Conservation (phyloP, 805 yeast species). For the Trichomonascus vanleenenianus region DNA sequence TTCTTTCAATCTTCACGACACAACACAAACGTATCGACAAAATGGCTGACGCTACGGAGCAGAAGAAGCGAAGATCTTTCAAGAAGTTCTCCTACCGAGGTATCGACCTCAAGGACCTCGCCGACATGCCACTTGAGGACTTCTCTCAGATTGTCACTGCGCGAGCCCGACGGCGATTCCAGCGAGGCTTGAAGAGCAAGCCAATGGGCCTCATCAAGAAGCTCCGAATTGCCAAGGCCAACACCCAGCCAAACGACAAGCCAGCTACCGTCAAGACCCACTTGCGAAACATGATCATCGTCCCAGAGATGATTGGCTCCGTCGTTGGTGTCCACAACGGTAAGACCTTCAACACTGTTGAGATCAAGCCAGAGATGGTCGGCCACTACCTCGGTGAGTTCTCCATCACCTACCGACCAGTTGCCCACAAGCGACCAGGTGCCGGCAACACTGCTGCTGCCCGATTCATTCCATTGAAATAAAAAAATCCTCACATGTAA, state of each 20-base stretch:
- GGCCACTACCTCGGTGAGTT: constrained; percentile 99
- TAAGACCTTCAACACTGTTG: constrained; percentile 98
- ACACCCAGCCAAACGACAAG: constrained; percentile 74
- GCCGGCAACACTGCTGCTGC: constrained; percentile 50
- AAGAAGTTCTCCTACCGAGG: constrained; percentile 98
- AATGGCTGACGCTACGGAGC: constrained; percentile 19
- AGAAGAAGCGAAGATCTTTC: constrained; percentile 64
- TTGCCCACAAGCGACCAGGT: constrained; percentile 99
- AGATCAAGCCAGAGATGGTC: constrained; percentile 98
- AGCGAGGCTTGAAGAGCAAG: constrained; percentile 92
- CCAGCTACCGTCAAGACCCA: constrained; percentile 98
- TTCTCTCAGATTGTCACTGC: constrained; percentile 95
- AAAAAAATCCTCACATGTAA: constrained; percentile 18
- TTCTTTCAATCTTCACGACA: constrained; percentile 2
- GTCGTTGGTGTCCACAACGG: constrained; percentile 99
- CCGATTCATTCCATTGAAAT: constrained; percentile 69
- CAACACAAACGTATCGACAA: constrained; percentile 6
- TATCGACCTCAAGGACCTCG: constrained; percentile 89
- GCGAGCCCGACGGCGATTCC: constrained; percentile 99
- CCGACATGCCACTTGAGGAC: constrained; percentile 92
- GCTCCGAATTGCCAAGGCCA: constrained; percentile 94
- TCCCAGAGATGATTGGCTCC: constrained; percentile 99
- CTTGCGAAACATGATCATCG: constrained; percentile 96
- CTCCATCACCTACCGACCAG: constrained; percentile 99
- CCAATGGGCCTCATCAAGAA: constrained; percentile 95